A percentile compares a stretch with the other conserved stretches of the same genome.
Evolutionary conservation across 192 early-diverging fungal genomes (phyloP).

Genomic region (Diversispora epigaea): DNA sequence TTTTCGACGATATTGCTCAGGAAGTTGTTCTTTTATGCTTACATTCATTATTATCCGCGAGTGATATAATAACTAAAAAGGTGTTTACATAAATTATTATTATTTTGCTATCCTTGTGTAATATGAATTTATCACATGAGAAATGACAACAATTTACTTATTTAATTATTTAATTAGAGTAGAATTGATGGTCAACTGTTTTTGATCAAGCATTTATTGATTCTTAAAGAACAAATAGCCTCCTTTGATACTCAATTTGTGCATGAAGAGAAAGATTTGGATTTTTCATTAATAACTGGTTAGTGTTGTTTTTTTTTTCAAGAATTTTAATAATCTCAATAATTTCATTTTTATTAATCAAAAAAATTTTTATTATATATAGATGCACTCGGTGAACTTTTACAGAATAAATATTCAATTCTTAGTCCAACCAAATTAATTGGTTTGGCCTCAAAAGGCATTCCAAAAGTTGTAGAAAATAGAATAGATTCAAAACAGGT

Average conservation of each 20-base stretch:
- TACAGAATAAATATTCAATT: slow-evolving; percentile 39
- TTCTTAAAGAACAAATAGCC: slow-evolving; percentile 78
- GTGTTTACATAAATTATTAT: slow-evolving; percentile 34
- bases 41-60: slow-evolving; percentile 53
- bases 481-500: slow-evolving; percentile 38
- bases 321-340: not conserved
- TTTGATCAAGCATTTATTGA: slow-evolving; percentile 83
- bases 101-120: not conserved
- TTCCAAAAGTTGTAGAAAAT: slow-evolving; percentile 52
- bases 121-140: not conserved
- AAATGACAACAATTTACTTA: not conserved
- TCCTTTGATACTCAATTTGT: slow-evolving; percentile 77
- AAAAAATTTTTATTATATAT: slow-evolving; percentile 27
- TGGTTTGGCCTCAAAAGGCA: slow-evolving; percentile 45
- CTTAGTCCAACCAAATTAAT: slow-evolving; percentile 40
- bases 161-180: slow-evolving; percentile 36
- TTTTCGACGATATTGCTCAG: slow-evolving; percentile 87
- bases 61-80: slow-evolving; percentile 52
- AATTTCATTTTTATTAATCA: slow-evolving; percentile 6
- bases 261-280: slow-evolving; percentile 66
- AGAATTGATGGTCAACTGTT: slow-evolving; percentile 76
- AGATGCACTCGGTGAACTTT: slow-evolving; percentile 33
- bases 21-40: slow-evolving; percentile 76
- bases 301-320: slow-evolving; percentile 31
- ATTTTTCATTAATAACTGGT: slow-evolving; percentile 64